Conservation (phyloP, 345 rosid species). For the Moricandia arvensis region DNA sequence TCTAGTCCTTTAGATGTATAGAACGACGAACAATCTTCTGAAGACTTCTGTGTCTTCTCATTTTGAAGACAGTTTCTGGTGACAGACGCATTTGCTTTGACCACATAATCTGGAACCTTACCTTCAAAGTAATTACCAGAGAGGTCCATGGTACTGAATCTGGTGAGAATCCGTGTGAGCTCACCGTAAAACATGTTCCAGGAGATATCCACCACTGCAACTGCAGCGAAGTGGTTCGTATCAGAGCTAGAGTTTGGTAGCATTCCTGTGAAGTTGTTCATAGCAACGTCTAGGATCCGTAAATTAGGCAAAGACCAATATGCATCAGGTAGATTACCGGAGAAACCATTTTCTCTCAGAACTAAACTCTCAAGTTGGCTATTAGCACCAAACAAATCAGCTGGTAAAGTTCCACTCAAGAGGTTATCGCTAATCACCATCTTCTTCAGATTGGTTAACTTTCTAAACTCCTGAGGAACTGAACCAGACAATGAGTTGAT, state of each 20-base stretch:
- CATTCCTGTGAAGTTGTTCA: slow-evolving; percentile 70
- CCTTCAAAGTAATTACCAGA: slow-evolving; percentile 87
- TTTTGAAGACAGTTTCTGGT: slow-evolving; percentile 67
- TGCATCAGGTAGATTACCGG: slow-evolving; percentile 49
- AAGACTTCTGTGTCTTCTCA: slow-evolving; percentile 56
- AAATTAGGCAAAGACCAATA: slow-evolving; percentile 63
- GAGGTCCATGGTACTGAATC: slow-evolving; percentile 52
- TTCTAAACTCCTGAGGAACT: slow-evolving; percentile 60
- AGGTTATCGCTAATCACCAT: slow-evolving; percentile 61
- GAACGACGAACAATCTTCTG: slow-evolving; percentile 57
- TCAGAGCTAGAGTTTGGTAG: slow-evolving; percentile 48
- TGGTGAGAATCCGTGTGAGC: slow-evolving; percentile 49
- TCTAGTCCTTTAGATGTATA: slow-evolving; percentile 55
- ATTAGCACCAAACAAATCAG: slow-evolving; percentile 43
- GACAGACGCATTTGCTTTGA: slow-evolving; percentile 49
- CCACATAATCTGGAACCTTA: slow-evolving; percentile 59
- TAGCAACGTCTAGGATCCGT: slow-evolving; percentile 61
- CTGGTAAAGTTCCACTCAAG: slow-evolving; percentile 61
- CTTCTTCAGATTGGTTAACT: slow-evolving; percentile 55
- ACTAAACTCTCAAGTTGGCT: slow-evolving; percentile 61
- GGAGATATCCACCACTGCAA: slow-evolving; percentile 48
- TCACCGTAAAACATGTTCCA: slow-evolving; percentile 68
- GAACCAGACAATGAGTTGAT: slow-evolving; percentile 69
- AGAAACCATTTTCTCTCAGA: slow-evolving; percentile 54
- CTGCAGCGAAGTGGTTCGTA: slow-evolving; percentile 38